A percentile compares a stretch with the other conserved stretches of the same genome.
Evolutionary conservation across 805 yeast genomes (phyloP).

Genomic region (Suhomyces vadensis): DNA sequence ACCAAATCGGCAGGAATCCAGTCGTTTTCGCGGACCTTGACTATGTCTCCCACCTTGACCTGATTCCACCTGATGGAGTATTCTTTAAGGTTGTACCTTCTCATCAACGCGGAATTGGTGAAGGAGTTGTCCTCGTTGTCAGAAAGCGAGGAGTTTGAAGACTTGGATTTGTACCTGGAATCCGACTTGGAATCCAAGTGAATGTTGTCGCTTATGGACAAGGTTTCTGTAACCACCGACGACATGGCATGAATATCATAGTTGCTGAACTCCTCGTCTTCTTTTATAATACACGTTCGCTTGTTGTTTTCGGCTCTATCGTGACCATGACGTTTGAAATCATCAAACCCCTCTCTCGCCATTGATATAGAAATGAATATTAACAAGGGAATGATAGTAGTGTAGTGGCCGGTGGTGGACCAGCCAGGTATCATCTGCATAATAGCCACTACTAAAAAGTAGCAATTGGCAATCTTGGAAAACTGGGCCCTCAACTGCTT

Average conservation of each 20-base stretch:
- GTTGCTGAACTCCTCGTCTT: slow-evolving; percentile 27
- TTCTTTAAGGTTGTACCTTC: slow-evolving; percentile 34
- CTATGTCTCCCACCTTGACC: slow-evolving; percentile 83
- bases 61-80: slow-evolving; percentile 63
- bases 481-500: slow-evolving; percentile 88
- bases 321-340: slow-evolving; percentile 79
- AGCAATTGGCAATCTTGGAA: slow-evolving; percentile 87
- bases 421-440: slow-evolving; percentile 95
- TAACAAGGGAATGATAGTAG: slow-evolving; percentile 87
- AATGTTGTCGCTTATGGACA: slow-evolving; percentile 18
- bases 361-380: slow-evolving; percentile 88
- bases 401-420: slow-evolving; percentile 95
- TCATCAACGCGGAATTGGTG: slow-evolving; percentile 21
- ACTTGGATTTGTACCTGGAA: neutral
- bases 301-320: slow-evolving; percentile 80
- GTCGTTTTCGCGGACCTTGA: slow-evolving; percentile 73
- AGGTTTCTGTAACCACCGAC: slow-evolving; percentile 42
- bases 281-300: slow-evolving; percentile 30
- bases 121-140: slow-evolving; percentile 9
- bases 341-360: slow-evolving; percentile 92
- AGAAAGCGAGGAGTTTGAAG: slow-evolving; percentile 13
- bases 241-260: slow-evolving; percentile 40
- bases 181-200: slow-evolving; percentile 2
- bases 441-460: slow-evolving; percentile 86
- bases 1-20: slow-evolving; percentile 94